A percentile compares a stretch with the other conserved stretches of the same genome.
phyloP scores from a whole-genome alignment of 345 rosid genomes.

The Camelina sativa region DNA sequence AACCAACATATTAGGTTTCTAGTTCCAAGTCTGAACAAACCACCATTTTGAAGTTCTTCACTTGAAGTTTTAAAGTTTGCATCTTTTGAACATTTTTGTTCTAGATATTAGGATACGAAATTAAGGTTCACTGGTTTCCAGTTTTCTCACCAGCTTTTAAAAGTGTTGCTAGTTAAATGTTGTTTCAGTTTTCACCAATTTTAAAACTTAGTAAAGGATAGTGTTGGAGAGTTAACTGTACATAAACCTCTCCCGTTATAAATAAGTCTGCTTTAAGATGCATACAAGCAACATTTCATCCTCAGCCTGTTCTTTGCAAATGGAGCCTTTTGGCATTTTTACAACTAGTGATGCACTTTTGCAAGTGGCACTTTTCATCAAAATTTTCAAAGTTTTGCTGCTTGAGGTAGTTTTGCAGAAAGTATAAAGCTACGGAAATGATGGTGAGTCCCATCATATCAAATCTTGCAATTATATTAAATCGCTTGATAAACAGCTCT shows the following conservation, averaged over 20 bases:
- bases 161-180: slow-evolving; percentile 10
- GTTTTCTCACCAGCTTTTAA: background rate
- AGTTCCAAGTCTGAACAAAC: slow-evolving; percentile 14
- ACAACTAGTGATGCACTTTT: no score
- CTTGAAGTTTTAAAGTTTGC: background rate
- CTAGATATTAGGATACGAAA: slow-evolving; percentile 24
- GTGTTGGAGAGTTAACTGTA: background rate
- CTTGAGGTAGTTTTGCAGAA: background rate
- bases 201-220: background rate
- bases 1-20: slow-evolving; percentile 27
- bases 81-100: background rate
- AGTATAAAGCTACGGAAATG: background rate
- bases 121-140: background rate
- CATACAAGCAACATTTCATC: background rate
- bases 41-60: slow-evolving; percentile 17
- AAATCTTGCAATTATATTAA: no score
- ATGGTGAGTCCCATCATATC: no score
- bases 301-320: background rate
- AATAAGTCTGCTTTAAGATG: background rate
- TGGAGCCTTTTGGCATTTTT: no score
- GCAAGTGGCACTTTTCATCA: background rate
- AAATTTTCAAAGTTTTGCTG: background rate
- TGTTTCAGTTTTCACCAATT: background rate
- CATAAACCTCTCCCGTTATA: background rate
- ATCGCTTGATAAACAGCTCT: no score